These are phyloP conservation scores for Spergularia marina DNA, from an alignment of 148 eudicot species.

Conservation along the genomic window DNA sequence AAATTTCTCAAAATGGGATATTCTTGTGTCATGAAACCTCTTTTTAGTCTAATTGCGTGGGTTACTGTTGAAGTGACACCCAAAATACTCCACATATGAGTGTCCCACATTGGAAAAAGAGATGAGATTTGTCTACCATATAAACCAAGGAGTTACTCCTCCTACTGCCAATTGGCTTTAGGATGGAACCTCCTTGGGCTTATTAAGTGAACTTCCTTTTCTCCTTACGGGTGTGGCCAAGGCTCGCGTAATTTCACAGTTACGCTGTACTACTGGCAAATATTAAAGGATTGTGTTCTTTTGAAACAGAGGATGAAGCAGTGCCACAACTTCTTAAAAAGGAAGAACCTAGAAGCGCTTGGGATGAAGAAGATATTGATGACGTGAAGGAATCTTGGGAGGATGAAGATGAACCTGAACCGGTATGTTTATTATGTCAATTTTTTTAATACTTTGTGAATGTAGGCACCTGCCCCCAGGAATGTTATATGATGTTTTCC, in stretches of 20 bases:
- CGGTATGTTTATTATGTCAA: constrained; percentile 38
- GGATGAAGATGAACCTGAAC: constrained; percentile 85
- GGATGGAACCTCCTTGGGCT: too few relatives aligned
- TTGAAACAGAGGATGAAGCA: constrained; percentile 58
- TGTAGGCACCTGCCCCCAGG: too few relatives aligned
- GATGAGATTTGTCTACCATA: too few relatives aligned
- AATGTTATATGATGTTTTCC: not conserved
- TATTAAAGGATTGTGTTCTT: not conserved
- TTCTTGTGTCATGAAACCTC: not conserved
- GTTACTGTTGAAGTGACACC: too few relatives aligned
- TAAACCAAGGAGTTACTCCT: too few relatives aligned
- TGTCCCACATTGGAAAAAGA: too few relatives aligned
- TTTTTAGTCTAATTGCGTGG: not conserved
- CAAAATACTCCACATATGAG: too few relatives aligned
- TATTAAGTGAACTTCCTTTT: too few relatives aligned
- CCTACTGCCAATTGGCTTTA: too few relatives aligned
- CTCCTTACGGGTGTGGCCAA: too few relatives aligned
- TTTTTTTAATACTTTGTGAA: not conserved
- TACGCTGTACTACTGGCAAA: not conserved
- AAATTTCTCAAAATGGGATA: not conserved
- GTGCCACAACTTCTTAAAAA: constrained; percentile 49
- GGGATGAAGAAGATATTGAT: constrained; percentile 96
- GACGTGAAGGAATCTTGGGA: constrained; percentile 95
- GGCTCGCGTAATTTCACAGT: not conserved
- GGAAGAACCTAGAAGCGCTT: constrained; percentile 45